phyloP scores from a whole-genome alignment of 148 eudicot species.

The Silene latifolia region DNA sequence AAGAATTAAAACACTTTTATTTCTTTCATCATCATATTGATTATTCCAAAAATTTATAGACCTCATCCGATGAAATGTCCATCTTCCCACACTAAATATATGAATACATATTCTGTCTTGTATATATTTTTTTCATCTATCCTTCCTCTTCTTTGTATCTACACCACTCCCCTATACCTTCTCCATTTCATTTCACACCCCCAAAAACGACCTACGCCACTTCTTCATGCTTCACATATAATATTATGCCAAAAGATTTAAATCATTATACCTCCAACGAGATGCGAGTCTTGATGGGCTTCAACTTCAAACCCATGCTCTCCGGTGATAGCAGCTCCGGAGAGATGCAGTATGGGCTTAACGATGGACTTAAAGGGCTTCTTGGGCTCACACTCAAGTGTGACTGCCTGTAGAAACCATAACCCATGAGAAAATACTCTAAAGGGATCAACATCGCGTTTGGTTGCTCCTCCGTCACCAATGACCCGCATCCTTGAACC shows the following conservation, averaged over 20 bases:
- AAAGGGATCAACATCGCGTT: slow-evolving; percentile 84
- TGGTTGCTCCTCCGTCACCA: slow-evolving; percentile 97
- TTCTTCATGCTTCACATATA: slow-evolving; percentile 6
- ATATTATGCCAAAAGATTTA: too few species aligned
- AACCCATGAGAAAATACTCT: slow-evolving; percentile 94
- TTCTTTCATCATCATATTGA: slow-evolving; percentile 23
- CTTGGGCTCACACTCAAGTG: slow-evolving; percentile 76
- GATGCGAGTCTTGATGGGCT: slow-evolving; percentile 83
- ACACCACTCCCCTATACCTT: slow-evolving; percentile 31
- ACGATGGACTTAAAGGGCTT: slow-evolving; percentile 85
- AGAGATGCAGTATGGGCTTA: slow-evolving; percentile 76
- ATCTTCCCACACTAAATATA: slow-evolving; percentile 21
- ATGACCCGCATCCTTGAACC: slow-evolving; percentile 91
- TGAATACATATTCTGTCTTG: slow-evolving; percentile 7
- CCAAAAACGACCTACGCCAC: slow-evolving; percentile 13
- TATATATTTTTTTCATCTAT: slow-evolving; percentile 16
- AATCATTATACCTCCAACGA: slow-evolving; percentile 31
- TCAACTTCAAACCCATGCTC: slow-evolving; percentile 96
- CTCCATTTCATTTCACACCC: slow-evolving; percentile 15
- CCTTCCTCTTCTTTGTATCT: slow-evolving; percentile 24
- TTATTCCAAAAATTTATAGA: slow-evolving; percentile 42
- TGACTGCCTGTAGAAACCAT: slow-evolving; percentile 66
- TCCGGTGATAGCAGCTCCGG: slow-evolving; percentile 98
- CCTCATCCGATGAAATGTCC: slow-evolving; percentile 21
- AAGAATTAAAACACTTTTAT: slow-evolving; percentile 25